These are phyloP conservation scores for Oryza glumipatula DNA, from an alignment of 176 grass and related monocot species.

Conservation along the genomic window DNA sequence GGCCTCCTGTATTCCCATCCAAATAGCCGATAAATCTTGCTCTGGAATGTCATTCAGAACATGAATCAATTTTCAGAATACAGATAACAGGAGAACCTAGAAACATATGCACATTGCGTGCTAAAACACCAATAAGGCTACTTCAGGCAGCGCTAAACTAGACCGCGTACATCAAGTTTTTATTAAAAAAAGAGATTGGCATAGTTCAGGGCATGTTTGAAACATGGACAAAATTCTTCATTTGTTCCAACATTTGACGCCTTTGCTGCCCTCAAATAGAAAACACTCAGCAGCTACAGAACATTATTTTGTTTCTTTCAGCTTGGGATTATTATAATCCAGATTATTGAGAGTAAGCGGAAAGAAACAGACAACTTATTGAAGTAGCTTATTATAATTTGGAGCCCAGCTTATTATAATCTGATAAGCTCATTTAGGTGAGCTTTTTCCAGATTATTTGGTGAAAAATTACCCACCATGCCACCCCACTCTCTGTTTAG, in stretches of 20 bases:
- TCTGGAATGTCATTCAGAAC: conserved; percentile 32
- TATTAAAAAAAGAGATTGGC: not conserved
- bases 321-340: too few species aligned
- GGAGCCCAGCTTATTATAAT: too few species aligned
- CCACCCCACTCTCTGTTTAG: too few species aligned
- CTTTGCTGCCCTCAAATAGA: not conserved
- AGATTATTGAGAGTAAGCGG: too few species aligned
- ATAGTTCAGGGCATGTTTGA: not conserved
- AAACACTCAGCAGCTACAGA: not conserved
- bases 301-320: too few species aligned
- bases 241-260: not conserved
- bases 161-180: not conserved
- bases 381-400: too few species aligned
- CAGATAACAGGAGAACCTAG: not conserved
- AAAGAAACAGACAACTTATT: too few species aligned
- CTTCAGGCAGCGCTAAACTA: not conserved
- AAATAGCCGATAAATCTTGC: conserved; percentile 81
- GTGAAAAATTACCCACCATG: too few species aligned
- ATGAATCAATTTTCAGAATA: not conserved
- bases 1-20: conserved; percentile 97
- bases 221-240: not conserved
- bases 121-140: not conserved
- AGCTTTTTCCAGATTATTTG: too few species aligned
- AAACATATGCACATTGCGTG: not conserved
- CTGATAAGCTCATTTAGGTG: too few species aligned